Evolutionary conservation across 1,284 basidiomycete genomes (phyloP), one percentile per base, ranked within the genome.

Genomic region (Rhodotorula sp.): DNA sequence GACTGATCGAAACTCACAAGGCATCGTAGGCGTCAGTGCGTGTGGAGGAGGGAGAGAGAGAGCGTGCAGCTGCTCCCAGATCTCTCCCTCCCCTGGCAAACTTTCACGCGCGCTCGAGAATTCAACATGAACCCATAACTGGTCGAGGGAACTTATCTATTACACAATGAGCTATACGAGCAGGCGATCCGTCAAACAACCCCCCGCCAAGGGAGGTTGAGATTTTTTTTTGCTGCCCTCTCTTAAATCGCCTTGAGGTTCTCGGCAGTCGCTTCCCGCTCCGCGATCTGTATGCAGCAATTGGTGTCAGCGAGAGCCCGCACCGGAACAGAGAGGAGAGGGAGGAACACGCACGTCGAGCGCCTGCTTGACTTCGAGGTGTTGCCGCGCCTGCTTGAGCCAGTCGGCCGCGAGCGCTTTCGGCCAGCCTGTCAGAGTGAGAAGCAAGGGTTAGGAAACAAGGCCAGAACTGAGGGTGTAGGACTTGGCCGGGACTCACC

Each of bases 361-460:
- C 57, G 94, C 93, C 83, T 98, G 96, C 81, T 93, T 86, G 58
- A 97, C 93, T 83, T 97, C 93, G 77, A 99, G 83, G 80, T 93
- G 87, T 80, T 87, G 87, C 77, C 97, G 85, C 26, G 93, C 93
- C 77, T 93, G 94, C 74, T 89, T 88, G 69, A 99, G 84, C 96
- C 97, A 99, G 83, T 99, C 97, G 57, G 86, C 84, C 67, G 96
- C 84, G 67, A 99, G 82, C 67, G 88, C 83, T 81, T 90, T 92
- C 4, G 95, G 90, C 79, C 93, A 91, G 0, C 95, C 82, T 72
- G 78, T 71, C n/a, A 56, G n/a, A n/a, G 14, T 3, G 5, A n/a
- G 7, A 14, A 29, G 7, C 15, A 18, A 56, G 29, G 23, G 20
- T 21, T 12, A 23, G n/a, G n/a, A 1, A n/a, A 15, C 15, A 21